Evolutionary conservation across 2,329 filamentous ascomycete species (phyloP), one percentile per base, ranked within the genome.

Genomic region (Colletotrichum eremochloae): DNA sequence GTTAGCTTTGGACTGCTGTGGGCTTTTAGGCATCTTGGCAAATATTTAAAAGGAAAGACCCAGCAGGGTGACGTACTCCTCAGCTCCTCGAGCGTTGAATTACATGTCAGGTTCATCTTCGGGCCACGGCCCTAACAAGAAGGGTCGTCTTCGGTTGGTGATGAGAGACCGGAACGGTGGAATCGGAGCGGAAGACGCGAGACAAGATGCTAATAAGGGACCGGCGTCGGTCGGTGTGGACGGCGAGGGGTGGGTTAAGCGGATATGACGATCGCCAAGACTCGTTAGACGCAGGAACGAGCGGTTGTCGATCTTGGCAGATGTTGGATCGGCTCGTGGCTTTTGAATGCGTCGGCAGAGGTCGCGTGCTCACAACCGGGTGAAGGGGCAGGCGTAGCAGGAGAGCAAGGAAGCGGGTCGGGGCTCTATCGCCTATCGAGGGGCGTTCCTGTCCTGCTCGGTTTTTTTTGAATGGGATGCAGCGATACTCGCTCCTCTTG

Each of bases 21-120:
- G 14, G 8, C 18, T 42, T 42, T 5, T 1, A 24, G 29, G 14
- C 44, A 15, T 11, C 8, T 36, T 20, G 24, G 31, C 33, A 24
- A 1, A 14, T 8, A 31, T 7, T 42, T 6, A 20, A 29, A 2
- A 20, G 20, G 11, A 33, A n/a, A 15, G 33, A 9, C 20, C n/a
- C 33, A 36, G 44, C 9, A 40, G 42, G 42, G 50, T 48, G 65
- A 78, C 82, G 29, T 79, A 84, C 82, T 85, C 77, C 78, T 81
- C 77, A 85, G 78, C 68, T 83, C 80, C 75, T 85, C 83, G 76
- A 85, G 75, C 69, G 84, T 85, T 46, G 81, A 78, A 73, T 85
- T 85, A 75, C 84, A 85, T 48, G 81, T 83, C 24, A 81, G 66
- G 74, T 82, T 82, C 78, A 84, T 80, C 15, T 20, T 63, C 70